Base-by-base conservation (phyloP, 345 rosid genomes). In the Gossypium turneri region DNA sequence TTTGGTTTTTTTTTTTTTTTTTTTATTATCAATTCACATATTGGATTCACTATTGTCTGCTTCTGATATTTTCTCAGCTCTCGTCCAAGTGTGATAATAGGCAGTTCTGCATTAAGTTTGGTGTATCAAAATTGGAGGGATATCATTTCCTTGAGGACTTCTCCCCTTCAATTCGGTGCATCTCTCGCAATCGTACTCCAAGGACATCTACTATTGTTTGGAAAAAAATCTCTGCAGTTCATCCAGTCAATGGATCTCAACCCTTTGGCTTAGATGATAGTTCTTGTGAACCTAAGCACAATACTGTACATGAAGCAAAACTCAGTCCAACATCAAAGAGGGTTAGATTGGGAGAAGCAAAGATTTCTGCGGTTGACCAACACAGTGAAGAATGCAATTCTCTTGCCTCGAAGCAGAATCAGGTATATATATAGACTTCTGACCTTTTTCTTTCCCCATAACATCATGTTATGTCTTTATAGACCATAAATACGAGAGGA, bases 41-140 rank as follows among this genome's bases (percentile, higher is more conserved):
- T 48, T 45, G 27, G 48, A 19, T 24, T 73, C 67, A 43, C 13
- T 2, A 45, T 73, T 57, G 1, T 22, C 47, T 56, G 64, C 16
- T 65, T 75, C 75, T 45, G 12, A 72, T 77, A 53, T 75, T 65
- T 20, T 75, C 70, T 79, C 90, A 91, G 97, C 98, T 90, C 67
- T 93, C 97, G 67, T 90, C 93, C 73, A 86, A 87, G 82, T 86
- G 88, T 66, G 98, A 93, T 38, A 87, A 90, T 81, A 89, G 89
- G 82, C 78, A 90, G 78, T 91, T 93, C 79, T 72, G 85, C 70
- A 79, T 93, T 75, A 91, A 84, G 78, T 87, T 93, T 68, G 85
- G 84, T 77, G 78, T 88, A 69, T 80, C 80, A 15, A 82, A 85
- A 50, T 73, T 80, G n/a, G 82, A 80, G 78, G 84, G 85, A n/a